Conservation (phyloP, 305 asterid genomes). For the Fraxinus xanthoxyloides region DNA sequence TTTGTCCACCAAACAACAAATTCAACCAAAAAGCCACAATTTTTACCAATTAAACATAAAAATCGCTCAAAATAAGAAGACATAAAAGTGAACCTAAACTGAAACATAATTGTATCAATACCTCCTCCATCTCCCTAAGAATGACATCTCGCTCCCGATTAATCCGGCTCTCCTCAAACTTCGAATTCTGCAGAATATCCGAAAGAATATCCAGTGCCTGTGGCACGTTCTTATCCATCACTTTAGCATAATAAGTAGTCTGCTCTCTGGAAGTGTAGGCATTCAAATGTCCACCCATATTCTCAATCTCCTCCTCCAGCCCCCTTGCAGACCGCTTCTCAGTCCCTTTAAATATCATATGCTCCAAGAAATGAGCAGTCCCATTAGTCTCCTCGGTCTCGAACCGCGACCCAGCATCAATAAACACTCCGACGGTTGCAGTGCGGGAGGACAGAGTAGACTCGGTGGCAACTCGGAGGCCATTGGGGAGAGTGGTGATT, state of each 20-base stretch:
- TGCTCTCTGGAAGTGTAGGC: conserved; percentile 88
- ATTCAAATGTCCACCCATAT: conserved; percentile 89
- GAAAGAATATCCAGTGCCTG: conserved; percentile 62
- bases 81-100: not conserved
- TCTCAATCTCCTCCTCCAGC: conserved; percentile 88
- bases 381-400: conserved; percentile 73
- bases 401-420: conserved; percentile 83
- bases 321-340: conserved; percentile 54
- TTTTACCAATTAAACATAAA: not conserved
- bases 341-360: conserved; percentile 90
- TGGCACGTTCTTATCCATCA: conserved; percentile 50
- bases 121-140: conserved; percentile 95
- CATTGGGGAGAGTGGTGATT: conserved; percentile 77
- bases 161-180: conserved; percentile 55
- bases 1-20: conserved; percentile 2
- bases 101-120: conserved; percentile 18
- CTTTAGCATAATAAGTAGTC: conserved; percentile 76
- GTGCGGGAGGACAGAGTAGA: conserved; percentile 57
- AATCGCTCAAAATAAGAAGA: conserved; percentile 1
- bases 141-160: conserved; percentile 77
- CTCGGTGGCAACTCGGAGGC: conserved; percentile 82
- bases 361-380: conserved; percentile 83
- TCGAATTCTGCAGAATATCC: conserved; percentile 80
- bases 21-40: not conserved
- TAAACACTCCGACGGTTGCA: conserved; percentile 83